Base-by-base conservation (phyloP, 495 filamentous ascomycete species). In the Cudoniella acicularis region DNA sequence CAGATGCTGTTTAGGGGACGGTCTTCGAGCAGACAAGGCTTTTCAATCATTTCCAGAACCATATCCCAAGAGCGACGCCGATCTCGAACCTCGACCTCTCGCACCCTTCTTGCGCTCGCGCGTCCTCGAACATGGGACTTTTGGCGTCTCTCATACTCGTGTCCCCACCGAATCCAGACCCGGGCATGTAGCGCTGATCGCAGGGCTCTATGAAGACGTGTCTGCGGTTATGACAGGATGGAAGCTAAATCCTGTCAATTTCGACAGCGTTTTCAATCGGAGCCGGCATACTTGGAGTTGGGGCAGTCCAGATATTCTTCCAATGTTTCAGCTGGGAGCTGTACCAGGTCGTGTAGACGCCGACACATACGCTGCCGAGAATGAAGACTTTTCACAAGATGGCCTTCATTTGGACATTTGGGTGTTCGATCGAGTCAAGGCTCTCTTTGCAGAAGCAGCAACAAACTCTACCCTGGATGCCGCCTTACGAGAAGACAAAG, bases 241-340 rank as follows among this genome's bases (percentile, higher is more conserved):
- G 95, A 98, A 98, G 72, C 73, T 97, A 66, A 99, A 99, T 69
- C 94, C 95, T 0, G 95, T 99, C 61, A 90, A 97, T 69, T 99
- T 99, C 67, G 95, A 99, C 75, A 96, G 92, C 64, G 89, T 99
- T 10, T 99, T 99, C 81, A 99, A 99, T 68, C 85, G 88, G 56
- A 97, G 92, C 67, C 77, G 88, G 25, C 95, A 98, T 73, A 98
- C 95, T 2, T 99, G 95, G 95, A 93, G 91, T 70, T 99, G 95
- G 95, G 94, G 95, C 8, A 97, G 93, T 66, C 93, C 93, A 11
- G 95, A 99, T 76, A 99, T 99, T 66, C 75, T 98, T 52, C 90
- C 85, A 10, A 99, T 99, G 95, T 99, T 99, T 68, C 84, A 95
- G 68, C 84, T 93, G 61, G 95, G 95, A 0, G 95, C 94, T 30